Evolutionary conservation across 2,329 filamentous ascomycete species (phyloP).

Genomic region (Arachnomyces sp.): DNA sequence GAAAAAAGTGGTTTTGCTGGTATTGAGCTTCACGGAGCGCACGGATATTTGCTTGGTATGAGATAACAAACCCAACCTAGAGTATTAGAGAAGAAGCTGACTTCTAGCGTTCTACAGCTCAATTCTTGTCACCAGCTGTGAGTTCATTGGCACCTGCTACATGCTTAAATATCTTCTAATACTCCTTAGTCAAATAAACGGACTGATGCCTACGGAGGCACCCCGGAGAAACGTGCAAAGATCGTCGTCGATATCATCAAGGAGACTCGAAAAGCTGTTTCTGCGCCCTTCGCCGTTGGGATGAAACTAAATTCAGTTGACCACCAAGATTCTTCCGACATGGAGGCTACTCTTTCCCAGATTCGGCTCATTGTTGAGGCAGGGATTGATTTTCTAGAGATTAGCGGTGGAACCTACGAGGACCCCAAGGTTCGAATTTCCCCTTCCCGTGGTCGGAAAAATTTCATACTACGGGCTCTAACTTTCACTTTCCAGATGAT

Average conservation of each 20-base stretch:
- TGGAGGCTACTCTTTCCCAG: constrained; percentile 51
- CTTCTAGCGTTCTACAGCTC: constrained; percentile 17
- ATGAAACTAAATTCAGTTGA: constrained; percentile 48
- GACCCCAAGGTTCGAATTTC: constrained; percentile 37
- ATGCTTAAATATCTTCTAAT: constrained; percentile 10
- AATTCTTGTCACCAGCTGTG: constrained; percentile 34
- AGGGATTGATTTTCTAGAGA: constrained; percentile 59
- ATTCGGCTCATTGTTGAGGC: constrained; percentile 38
- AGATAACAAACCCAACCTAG: background rate
- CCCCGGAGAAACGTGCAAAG: constrained; percentile 28
- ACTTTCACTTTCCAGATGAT: constrained; percentile 29
- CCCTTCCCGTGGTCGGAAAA: constrained; percentile 13
- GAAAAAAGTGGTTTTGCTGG: constrained; percentile 47
- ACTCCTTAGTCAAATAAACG: constrained; percentile 34
- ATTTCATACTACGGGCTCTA: constrained; percentile 11
- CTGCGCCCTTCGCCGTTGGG: constrained; percentile 37
- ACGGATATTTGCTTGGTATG: constrained; percentile 43
- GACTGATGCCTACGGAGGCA: constrained; percentile 35
- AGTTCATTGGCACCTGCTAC: constrained; percentile 40
- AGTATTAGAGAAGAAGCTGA: constrained; percentile 19
- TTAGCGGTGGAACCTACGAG: constrained; percentile 57
- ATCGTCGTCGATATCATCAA: constrained; percentile 33
- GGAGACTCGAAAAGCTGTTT: constrained; percentile 35
- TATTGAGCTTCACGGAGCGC: constrained; percentile 46
- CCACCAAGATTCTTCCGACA: constrained; percentile 26